Percentiles rank a stretch among this genome's conserved stretches.
phyloP scores from a whole-genome alignment of 164 flowering plant species.

The Vitis labrusca region DNA sequence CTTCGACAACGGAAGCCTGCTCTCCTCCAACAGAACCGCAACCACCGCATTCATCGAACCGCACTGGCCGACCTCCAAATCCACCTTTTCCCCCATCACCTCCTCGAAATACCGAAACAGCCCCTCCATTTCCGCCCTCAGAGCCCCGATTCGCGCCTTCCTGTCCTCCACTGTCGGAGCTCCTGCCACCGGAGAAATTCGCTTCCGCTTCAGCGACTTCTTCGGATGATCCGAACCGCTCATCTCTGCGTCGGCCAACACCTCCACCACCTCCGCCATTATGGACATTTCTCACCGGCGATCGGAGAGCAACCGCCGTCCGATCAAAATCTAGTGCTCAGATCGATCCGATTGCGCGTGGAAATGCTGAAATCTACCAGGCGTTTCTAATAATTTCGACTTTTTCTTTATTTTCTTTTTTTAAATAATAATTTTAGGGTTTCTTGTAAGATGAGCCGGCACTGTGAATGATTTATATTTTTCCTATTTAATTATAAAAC shows the following conservation, averaged over 20 bases:
- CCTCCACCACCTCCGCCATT: conserved; percentile 17
- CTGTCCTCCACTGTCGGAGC: conserved; percentile 25
- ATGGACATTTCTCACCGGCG: not conserved
- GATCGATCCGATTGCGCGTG: too few relatives aligned
- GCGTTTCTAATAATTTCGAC: too few relatives aligned
- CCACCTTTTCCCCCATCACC: conserved; percentile 18
- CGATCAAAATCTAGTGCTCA: too few relatives aligned
- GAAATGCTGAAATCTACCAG: too few relatives aligned
- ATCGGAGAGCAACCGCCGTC: too few relatives aligned
- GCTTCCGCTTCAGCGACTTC: conserved; percentile 47
- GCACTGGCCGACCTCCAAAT: conserved; percentile 10
- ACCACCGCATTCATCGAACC: conserved; percentile 26
- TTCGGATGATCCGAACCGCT: conserved; percentile 13
- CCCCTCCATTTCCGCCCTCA: conserved; percentile 36
- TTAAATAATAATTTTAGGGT: too few relatives aligned
- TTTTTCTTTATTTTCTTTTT: too few relatives aligned
- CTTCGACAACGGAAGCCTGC: conserved; percentile 49
- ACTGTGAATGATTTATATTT: too few relatives aligned
- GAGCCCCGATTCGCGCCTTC: conserved; percentile 19
- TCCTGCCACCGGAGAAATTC: conserved; percentile 12
- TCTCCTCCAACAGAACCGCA: conserved; percentile 81
- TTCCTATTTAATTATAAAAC: too few relatives aligned
- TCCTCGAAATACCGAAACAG: conserved; percentile 42
- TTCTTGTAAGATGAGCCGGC: too few relatives aligned
- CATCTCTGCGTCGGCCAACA: conserved; percentile 5